Evolutionary conservation across 495 filamentous ascomycete species (phyloP).

Genomic region (Penicillium cinerascens): DNA sequence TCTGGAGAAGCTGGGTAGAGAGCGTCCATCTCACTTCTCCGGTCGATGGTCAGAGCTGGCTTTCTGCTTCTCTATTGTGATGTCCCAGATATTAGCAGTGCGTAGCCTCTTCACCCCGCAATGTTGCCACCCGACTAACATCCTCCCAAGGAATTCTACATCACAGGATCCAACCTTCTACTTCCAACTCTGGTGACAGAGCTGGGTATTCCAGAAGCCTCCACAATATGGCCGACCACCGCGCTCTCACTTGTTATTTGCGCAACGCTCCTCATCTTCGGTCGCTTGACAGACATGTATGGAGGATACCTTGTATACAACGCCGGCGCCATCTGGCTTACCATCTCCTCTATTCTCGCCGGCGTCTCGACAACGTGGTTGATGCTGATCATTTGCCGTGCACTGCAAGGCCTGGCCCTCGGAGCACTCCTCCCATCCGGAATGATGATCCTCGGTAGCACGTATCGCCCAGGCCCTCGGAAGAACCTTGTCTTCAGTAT

Average conservation of each 20-base stretch:
- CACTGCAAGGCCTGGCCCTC: slow-evolving; percentile 74
- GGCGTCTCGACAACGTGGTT: slow-evolving; percentile 67
- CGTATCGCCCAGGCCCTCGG: slow-evolving; percentile 77
- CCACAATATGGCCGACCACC: slow-evolving; percentile 75
- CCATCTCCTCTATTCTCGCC: slow-evolving; percentile 66
- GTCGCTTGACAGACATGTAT: slow-evolving; percentile 72
- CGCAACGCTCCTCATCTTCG: slow-evolving; percentile 71
- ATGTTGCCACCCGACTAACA: background rate
- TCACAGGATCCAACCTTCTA: slow-evolving; percentile 82
- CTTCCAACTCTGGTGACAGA: slow-evolving; percentile 62
- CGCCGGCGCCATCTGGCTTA: slow-evolving; percentile 65
- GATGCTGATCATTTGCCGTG: slow-evolving; percentile 74
- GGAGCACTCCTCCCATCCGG: slow-evolving; percentile 75
- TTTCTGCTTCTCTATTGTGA: slow-evolving; percentile 69
- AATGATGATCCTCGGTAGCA: slow-evolving; percentile 74
- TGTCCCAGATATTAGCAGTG: slow-evolving; percentile 69
- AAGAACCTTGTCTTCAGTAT: slow-evolving; percentile 84
- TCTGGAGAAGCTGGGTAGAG: slow-evolving; percentile 65
- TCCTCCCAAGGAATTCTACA: slow-evolving; percentile 66
- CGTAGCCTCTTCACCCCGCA: slow-evolving; percentile 18
- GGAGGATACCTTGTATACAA: slow-evolving; percentile 73
- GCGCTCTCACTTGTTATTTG: slow-evolving; percentile 73
- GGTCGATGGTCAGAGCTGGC: slow-evolving; percentile 59
- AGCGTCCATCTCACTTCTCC: slow-evolving; percentile 64
- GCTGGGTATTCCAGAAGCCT: slow-evolving; percentile 60